Conservation (phyloP, 495 filamentous ascomycete genomes). For the Penicillium pulvis region DNA sequence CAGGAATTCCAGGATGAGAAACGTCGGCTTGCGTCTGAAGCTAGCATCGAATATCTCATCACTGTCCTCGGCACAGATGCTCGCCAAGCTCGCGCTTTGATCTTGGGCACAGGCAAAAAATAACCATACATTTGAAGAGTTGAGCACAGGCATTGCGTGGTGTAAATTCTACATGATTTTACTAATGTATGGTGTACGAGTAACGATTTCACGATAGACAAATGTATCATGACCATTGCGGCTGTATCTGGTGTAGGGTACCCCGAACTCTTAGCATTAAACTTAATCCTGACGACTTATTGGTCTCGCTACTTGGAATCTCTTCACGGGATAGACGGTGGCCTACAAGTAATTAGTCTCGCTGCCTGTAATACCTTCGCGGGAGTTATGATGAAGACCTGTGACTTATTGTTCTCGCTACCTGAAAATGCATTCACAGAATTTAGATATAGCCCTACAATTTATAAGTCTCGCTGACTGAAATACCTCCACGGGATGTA, state of each 20-base stretch:
- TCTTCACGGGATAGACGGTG: too few species aligned
- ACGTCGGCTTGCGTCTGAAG: conserved; percentile 61
- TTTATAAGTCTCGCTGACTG: too few species aligned
- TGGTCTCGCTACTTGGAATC: too few species aligned
- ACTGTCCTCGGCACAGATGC: conserved; percentile 52
- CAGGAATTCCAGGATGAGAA: conserved; percentile 71
- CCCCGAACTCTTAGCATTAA: not conserved
- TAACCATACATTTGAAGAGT: conserved; percentile 9
- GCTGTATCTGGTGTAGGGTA: not conserved
- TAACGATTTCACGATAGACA: conserved; percentile 50
- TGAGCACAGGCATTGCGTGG: conserved; percentile 18
- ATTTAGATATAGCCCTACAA: too few species aligned
- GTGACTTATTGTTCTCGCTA: too few species aligned
- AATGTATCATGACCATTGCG: conserved; percentile 40
- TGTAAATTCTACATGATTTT: conserved; percentile 16
- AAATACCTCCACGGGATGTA: too few species aligned
- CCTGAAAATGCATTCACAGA: too few species aligned
- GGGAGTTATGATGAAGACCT: too few species aligned
- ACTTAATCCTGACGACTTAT: too few species aligned
- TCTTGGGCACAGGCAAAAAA: conserved; percentile 31
- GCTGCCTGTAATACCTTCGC: too few species aligned
- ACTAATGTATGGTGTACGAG: conserved; percentile 37
- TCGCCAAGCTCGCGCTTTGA: conserved; percentile 46
- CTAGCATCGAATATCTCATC: conserved; percentile 58
- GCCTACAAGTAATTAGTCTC: too few species aligned